Evolutionary conservation across 257 asterid species (phyloP).

Genomic region (Voacanga thouarsii): DNA sequence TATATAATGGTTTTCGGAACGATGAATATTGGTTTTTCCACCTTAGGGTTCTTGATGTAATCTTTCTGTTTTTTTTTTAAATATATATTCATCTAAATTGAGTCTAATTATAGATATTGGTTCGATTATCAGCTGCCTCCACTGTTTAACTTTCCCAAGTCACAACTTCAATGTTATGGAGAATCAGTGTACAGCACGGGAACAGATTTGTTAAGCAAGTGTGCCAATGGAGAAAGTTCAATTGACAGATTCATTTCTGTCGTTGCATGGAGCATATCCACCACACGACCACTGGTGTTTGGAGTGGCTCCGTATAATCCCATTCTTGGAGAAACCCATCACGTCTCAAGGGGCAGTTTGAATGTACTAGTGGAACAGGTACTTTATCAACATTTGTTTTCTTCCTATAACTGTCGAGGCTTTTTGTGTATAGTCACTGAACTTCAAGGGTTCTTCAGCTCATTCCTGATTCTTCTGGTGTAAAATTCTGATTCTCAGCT

Average conservation of each 20-base stretch:
- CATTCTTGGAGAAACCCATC: conserved; percentile 91
- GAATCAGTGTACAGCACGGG: conserved; percentile 59
- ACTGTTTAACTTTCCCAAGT: conserved; percentile 82
- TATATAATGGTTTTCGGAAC: too few relatives aligned
- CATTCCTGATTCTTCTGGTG: background rate
- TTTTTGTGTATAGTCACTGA: too few relatives aligned
- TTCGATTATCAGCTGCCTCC: conserved; percentile 70
- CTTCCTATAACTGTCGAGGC: background rate
- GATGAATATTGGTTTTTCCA: background rate
- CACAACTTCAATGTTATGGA: conserved; percentile 81
- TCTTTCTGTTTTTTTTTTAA: too few relatives aligned
- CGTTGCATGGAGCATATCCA: conserved; percentile 84
- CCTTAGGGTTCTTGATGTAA: background rate
- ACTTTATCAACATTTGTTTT: background rate
- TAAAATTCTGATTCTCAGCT: background rate
- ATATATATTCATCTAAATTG: background rate
- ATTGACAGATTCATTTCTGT: conserved; percentile 48
- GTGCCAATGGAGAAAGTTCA: conserved; percentile 43
- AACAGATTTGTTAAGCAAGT: conserved; percentile 49
- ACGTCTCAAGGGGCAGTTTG: conserved; percentile 57
- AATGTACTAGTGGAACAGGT: conserved; percentile 86
- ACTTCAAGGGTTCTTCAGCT: background rate
- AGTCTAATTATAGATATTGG: background rate
- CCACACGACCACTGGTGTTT: conserved; percentile 59
- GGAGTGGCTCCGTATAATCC: conserved; percentile 92